Base-by-base conservation (phyloP, 2,329 filamentous ascomycete genomes). In the Colletotrichum sp. region DNA sequence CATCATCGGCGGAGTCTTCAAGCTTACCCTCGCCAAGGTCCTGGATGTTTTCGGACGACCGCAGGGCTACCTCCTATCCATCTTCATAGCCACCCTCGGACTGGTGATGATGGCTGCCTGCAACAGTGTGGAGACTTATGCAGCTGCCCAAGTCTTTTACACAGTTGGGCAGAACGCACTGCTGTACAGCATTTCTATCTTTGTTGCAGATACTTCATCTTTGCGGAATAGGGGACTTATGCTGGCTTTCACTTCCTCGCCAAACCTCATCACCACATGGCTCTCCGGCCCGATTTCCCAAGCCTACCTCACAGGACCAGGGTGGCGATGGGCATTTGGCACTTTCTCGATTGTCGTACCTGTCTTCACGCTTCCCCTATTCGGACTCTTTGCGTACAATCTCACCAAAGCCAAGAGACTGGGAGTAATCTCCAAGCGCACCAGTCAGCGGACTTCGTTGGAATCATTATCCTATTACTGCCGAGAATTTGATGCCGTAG, bases 21-120 rank as follows among this genome's bases (percentile, higher is more conserved):
- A 69, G 21, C 66, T 69, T 10, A 76, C 79, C 2, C 52, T 79
- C 6, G 84, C 85, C 18, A 86, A 85, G 77, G 78, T 85, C 12
- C 80, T 83, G 12, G 84, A 86, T 68, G 79, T 85, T 16, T 86
- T 82, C 76, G 84, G 84, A 21, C 82, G 84, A 26, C 79, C 82
- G 5, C 81, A 85, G 71, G 82, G 81, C 8, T 85, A 84, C 71
- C 76, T 79, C 3, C 60, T 85, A 32, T 81, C 79, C 52, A 76
- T 84, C 8, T 34, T 80, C 8, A 73, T 84, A 28, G 83, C 80
- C 68, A 85, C 88, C 66, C 83, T 89, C 64, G 84, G 86, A 5
- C 63, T 91, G 75, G 85, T 90, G 63, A 85, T 93, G 79, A 91
- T 91, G 84, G 91, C 91, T 16, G 84, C 86, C 0, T 91, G 86